phyloP scores from a whole-genome alignment of 768 basidiomycete genomes.

The Auriscalpium vulgare region DNA sequence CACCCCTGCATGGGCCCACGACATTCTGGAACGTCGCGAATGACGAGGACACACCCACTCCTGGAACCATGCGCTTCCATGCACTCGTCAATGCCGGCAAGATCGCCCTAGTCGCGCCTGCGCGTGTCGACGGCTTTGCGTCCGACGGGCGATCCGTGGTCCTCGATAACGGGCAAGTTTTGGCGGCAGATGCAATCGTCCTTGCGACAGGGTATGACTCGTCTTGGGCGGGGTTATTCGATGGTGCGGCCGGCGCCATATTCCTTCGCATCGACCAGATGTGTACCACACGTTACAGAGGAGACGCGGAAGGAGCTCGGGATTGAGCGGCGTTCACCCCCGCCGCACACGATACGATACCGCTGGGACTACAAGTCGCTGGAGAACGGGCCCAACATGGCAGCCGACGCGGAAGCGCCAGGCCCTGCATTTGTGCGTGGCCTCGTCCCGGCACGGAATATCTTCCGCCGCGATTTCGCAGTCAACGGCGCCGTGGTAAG shows the following conservation, averaged over 20 bases:
- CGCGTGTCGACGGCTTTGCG: slow-evolving; percentile 29
- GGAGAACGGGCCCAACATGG: slow-evolving; percentile 27
- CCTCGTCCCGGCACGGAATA: slow-evolving; percentile 50
- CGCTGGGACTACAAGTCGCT: slow-evolving; percentile 15
- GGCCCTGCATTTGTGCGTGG: slow-evolving; percentile 49
- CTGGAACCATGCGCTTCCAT: slow-evolving; percentile 37
- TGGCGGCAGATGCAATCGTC: slow-evolving; percentile 39
- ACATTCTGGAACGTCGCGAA: slow-evolving; percentile 37
- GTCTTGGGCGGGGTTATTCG: slow-evolving; percentile 39
- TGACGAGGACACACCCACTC: slow-evolving; percentile 40
- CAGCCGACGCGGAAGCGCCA: slow-evolving; percentile 26
- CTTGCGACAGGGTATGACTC: slow-evolving; percentile 51
- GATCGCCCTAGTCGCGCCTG: slow-evolving; percentile 40
- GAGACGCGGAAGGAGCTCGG: slow-evolving; percentile 41
- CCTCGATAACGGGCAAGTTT: slow-evolving; percentile 31
- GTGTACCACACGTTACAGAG: slow-evolving; percentile 23
- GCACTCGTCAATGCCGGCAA: slow-evolving; percentile 36
- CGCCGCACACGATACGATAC: not conserved
- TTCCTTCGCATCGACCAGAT: not conserved
- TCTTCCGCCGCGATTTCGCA: slow-evolving; percentile 47
- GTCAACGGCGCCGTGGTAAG: slow-evolving; percentile 55
- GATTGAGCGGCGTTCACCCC: slow-evolving; percentile 27
- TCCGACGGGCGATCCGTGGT: slow-evolving; percentile 28
- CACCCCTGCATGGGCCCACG: slow-evolving; percentile 36
- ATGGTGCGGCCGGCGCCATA: slow-evolving; percentile 18